Base-by-base conservation (phyloP, 2,329 filamentous ascomycete species). In the Colletotrichum filicis region DNA sequence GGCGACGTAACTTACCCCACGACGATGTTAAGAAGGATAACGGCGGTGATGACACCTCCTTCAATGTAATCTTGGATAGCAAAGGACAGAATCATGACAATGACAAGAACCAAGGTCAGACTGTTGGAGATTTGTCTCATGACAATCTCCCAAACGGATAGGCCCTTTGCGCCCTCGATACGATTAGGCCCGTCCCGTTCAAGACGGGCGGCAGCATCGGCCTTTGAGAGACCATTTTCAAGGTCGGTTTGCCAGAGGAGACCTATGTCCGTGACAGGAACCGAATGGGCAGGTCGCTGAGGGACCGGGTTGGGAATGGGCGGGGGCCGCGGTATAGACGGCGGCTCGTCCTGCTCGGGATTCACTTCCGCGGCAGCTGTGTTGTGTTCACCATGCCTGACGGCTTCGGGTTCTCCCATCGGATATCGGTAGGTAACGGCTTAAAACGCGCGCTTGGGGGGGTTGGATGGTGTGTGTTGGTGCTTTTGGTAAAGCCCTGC, bases 41-140 rank as follows among this genome's bases (percentile, higher is more conserved):
- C 90, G 77, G 89, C 89, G 68, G 89, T 85, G 76, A 92, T 90
- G 74, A 92, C 90, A 76, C 87, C 87, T 75, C 87, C 90, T 84
- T 92, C 90, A 79, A 91, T 87, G 78, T 87, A 92, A 80, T 92
- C 91, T 77, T 86, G 79, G 76, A 92, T 93, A 80, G 87, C 89
- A 83, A 92, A 93, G 61, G 89, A 91, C 72, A 91, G 84, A 72
- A 90, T 91, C 90, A 94, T 94, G 78, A 93, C 93, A 78, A 94
- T 90, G 76, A 95, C 86, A 77, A 95, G 90, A 75, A 94, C 91
- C 80, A 93, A 87, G 75, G 92, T 94, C 83, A 94, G 85, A 84
- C 92, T 93, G 85, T 94, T 94, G 76, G 92, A 93, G 77, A 94
- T 89, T 85, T 94, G 92, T 80, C 92, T 92, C 83, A 94, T 83